phyloP scores from a whole-genome alignment of 805 yeast genomes.

The Jamesozyma gamospora region DNA sequence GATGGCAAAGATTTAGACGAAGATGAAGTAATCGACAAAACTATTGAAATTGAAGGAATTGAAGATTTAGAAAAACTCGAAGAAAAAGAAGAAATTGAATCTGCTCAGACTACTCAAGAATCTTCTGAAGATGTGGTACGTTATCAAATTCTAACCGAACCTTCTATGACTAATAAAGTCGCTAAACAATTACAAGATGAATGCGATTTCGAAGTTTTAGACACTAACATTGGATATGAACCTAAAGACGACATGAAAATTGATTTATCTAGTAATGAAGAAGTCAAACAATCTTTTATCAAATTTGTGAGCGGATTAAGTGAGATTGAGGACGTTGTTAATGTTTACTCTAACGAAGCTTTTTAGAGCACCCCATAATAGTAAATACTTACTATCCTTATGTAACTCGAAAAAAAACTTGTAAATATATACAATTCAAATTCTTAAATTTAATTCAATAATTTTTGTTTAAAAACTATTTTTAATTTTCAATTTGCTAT shows the following conservation, averaged over 20 bases:
- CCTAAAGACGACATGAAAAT: slow-evolving; percentile 54
- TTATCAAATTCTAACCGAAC: slow-evolving; percentile 45
- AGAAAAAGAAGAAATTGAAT: slow-evolving; percentile 15
- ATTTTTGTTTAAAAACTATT: no score
- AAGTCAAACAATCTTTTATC: slow-evolving; percentile 39
- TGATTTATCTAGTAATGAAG: slow-evolving; percentile 41
- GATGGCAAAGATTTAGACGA: slow-evolving; percentile 35
- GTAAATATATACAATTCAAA: neutral
- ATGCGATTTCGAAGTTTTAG: slow-evolving; percentile 2
- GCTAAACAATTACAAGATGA: slow-evolving; percentile 38
- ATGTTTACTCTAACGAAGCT: slow-evolving; percentile 54
- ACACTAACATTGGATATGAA: slow-evolving; percentile 35
- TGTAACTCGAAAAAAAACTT: neutral
- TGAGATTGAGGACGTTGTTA: slow-evolving; percentile 76
- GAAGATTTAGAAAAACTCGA: slow-evolving; percentile 60
- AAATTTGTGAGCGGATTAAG: slow-evolving; percentile 56
- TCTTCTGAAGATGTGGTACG: slow-evolving; percentile 21
- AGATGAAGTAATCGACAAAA: slow-evolving; percentile 65
- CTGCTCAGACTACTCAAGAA: slow-evolving; percentile 24
- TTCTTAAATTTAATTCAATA: no score
- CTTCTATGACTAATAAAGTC: slow-evolving; percentile 49
- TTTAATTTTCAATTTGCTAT: no score
- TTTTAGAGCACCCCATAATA: neutral
- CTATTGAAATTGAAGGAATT: slow-evolving; percentile 62
- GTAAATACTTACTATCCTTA: neutral